Evolutionary conservation across 1,284 basidiomycete genomes (phyloP), one percentile per base, ranked within the genome.

Genomic region (Ustilago cynodontis): DNA sequence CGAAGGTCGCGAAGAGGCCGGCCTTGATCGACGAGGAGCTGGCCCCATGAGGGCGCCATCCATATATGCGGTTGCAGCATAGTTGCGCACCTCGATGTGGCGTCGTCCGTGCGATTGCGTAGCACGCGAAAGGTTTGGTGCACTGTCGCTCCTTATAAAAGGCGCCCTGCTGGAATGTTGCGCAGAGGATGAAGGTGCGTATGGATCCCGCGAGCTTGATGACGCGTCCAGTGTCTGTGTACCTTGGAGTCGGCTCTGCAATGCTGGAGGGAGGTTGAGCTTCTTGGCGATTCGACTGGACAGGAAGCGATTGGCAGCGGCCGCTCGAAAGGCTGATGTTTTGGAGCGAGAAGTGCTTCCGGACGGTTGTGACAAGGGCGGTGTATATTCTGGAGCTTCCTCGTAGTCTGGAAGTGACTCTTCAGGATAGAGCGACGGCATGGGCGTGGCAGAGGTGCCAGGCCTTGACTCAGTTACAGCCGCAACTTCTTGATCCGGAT

Each of bases 21-120:
- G 41, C 16, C 58, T 54, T 1, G 47, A 18, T 10, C 43, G 58
- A 3, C 66, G 59, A 14, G 72, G 67, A 6, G 72, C 47, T n/a
- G 72, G 72, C n/a, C 74, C 74, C 69, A 77, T 77, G 13, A 49
- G 33, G 3, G 74, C 74, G 5, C 74, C 74, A 9, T 69, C 41
- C 59, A 77, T 45, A 31, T 69, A 77, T 6, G 59, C 43, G 6
- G 65, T 77, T 6, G 74, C 74, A 11, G 69, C 52, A 29, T 71
- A 72, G 28, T 61, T 59, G 35, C 39, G 65, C 51, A 76, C 58
- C 51, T 71, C 68, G 59, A 76, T 57, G 3, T 61, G 64, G 41
- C 65, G 54, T 18, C 60, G 64, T 22, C 11, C 53, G 10, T 35
- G 43, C 14, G 39, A 9, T 24, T 56, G 61, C n/a, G 47, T 22